Percentiles rank a stretch among this genome's conserved stretches.
Conservation (phyloP, 2,329 filamentous ascomycete species). For the Neonectria coccinea region DNA sequence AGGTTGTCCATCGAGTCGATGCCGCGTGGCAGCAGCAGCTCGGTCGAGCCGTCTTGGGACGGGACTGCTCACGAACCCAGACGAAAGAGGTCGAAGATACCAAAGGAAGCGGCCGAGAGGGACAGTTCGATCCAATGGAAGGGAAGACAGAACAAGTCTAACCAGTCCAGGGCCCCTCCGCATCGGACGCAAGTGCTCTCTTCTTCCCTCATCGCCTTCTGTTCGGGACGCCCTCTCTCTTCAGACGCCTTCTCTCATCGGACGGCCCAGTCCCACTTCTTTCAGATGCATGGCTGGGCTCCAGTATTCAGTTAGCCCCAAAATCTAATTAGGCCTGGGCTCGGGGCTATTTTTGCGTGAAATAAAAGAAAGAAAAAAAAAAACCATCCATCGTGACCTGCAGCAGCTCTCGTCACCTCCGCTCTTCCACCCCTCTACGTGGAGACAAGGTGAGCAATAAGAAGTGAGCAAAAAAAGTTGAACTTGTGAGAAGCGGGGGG, state of each 20-base stretch:
- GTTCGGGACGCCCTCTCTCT: not conserved
- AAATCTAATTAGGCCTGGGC: conserved; percentile 15
- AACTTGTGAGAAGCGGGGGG: conserved; percentile 2
- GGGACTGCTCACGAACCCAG: not conserved
- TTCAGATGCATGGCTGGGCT: not conserved
- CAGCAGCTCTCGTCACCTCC: conserved; percentile 12
- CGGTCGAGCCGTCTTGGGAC: conserved; percentile 2
- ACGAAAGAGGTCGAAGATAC: not conserved
- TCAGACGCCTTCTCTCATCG: not conserved
- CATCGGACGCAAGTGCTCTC: conserved; percentile 20
- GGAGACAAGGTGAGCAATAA: conserved; percentile 11
- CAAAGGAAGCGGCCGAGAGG: conserved; percentile 8
- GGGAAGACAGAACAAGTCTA: no score
- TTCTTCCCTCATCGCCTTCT: not conserved
- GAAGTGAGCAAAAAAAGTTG: not conserved
- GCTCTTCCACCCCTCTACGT: conserved; percentile 12
- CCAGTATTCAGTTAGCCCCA: conserved; percentile 9
- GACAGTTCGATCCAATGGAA: not conserved
- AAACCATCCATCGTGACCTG: conserved; percentile 11
- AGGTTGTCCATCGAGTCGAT: conserved; percentile 11
- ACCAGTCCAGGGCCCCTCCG: not conserved
- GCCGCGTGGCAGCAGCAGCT: conserved; percentile 20
- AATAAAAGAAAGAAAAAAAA: conserved; percentile 19
- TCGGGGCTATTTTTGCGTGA: conserved; percentile 22
- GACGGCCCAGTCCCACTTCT: not conserved